A percentile compares a stretch with the other conserved stretches of the same genome.
These are phyloP conservation scores for Globisporangium nagaii DNA, from an alignment of 352 stramenopile genomes.

Conservation along the genomic window DNA sequence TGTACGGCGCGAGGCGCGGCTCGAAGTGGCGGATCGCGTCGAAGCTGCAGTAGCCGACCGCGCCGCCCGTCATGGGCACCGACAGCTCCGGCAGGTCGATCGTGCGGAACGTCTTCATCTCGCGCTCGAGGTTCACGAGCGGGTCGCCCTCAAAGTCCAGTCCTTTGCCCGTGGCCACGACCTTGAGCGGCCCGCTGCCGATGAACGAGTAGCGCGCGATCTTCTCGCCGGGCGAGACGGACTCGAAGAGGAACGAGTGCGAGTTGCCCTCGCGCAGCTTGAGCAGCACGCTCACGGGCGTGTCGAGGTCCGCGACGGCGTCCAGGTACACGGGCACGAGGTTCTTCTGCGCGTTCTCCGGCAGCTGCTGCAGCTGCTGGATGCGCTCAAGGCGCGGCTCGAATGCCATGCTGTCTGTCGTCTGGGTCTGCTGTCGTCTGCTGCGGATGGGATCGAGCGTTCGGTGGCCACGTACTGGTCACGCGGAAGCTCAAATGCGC, in stretches of 20 bases:
- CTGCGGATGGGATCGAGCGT: not conserved
- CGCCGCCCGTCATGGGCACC: conserved; percentile 82
- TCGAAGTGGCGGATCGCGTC: conserved; percentile 88
- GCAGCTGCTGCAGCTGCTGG: conserved; percentile 40
- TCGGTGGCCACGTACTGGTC: not conserved
- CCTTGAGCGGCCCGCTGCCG: conserved; percentile 74
- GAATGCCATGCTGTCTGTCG: conserved; percentile 36
- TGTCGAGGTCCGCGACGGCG: conserved; percentile 81
- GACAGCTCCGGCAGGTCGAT: conserved; percentile 66
- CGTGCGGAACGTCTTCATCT: conserved; percentile 72
- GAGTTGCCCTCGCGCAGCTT: conserved; percentile 74
- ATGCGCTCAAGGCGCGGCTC: conserved; percentile 60
- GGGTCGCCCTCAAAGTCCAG: conserved; percentile 62
- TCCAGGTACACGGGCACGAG: conserved; percentile 83
- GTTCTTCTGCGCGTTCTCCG: conserved; percentile 76
- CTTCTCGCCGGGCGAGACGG: conserved; percentile 77
- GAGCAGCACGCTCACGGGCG: conserved; percentile 84
- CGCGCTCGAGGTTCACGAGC: conserved; percentile 66
- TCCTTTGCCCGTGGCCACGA: conserved; percentile 60
- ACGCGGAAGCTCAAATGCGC: conserved; percentile 8
- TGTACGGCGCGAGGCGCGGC: conserved; percentile 69
- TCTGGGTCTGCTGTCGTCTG: not conserved
- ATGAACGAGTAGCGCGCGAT: conserved; percentile 89
- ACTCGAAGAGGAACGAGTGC: conserved; percentile 87
- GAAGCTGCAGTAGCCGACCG: conserved; percentile 86